Base-by-base conservation (phyloP, 805 yeast genomes). In the Candida qinlingensis region DNA sequence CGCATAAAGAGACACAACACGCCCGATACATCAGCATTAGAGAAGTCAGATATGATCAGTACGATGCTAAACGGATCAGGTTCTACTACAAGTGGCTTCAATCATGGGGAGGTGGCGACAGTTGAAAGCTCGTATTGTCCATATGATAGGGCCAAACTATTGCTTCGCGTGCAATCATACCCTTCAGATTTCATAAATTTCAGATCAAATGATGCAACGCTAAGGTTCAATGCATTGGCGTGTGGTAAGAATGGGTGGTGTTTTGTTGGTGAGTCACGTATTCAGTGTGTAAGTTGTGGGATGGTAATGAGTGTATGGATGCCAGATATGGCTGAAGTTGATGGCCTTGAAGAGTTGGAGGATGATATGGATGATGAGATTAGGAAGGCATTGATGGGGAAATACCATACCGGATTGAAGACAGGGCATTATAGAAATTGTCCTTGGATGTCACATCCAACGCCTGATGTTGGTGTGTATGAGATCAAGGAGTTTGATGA, bases 401-500 rank as follows among this genome's bases (percentile, higher is more conserved):
- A 35, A 7, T 42, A 42, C 33, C 10, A 11, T 5, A 8, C 26
- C 4, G 28, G 34, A 5, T 33, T 42, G 9, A 27, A 30, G 8
- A 37, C 38, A 29, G 38, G 30, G 6, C 49, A 46, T 34, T 37
- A 26, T 10, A 44, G 37, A 7, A 39, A 42, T 36, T 46, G 49
- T 19, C 45, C 49, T 7, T 47, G 47, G 50, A 26, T 10, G 5
- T n/a, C 30, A 13, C 35, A 37, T 25, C 28, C 37, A 12, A 35
- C 35, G 7, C 45, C 50, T 2, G 11, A 11, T 2, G 30, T 31
- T 9, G 39, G 33, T n/a, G 30, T 40, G 5, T 47, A 43, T 11
- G 9, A 36, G 10, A 36, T 47, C 6, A 45, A 40, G 3, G 9
- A 36, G 31, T 19, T 36, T 9, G 44, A 47, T 37, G 43, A 37